Conservation (phyloP, 2,329 filamentous ascomycete species). For the Aspergillus pseudonomiae region DNA sequence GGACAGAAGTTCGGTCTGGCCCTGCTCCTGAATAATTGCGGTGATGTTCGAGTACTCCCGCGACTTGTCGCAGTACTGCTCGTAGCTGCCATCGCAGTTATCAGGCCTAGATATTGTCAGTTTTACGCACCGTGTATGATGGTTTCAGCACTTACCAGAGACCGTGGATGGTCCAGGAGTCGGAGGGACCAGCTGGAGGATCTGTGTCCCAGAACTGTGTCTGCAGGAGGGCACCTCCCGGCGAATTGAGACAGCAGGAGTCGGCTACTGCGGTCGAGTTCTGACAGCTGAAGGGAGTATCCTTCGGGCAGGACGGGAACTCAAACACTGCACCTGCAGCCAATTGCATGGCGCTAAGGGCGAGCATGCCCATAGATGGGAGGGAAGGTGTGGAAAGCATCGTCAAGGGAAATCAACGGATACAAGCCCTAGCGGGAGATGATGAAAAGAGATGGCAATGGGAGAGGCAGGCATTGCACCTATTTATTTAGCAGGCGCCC, state of each 20-base stretch:
- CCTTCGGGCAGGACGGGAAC: constrained; percentile 32
- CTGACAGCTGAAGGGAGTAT: constrained; percentile 57
- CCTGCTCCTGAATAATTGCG: constrained; percentile 55
- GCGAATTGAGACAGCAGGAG: constrained; percentile 62
- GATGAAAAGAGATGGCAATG: background rate
- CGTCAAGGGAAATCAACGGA: background rate
- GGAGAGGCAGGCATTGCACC: background rate
- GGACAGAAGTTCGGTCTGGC: constrained; percentile 52
- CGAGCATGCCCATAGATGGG: constrained; percentile 26
- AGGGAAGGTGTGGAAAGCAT: constrained; percentile 25
- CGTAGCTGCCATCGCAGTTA: constrained; percentile 61
- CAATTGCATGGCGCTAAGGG: constrained; percentile 27
- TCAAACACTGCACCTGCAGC: constrained; percentile 25
- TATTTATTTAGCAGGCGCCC: background rate
- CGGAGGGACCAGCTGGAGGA: constrained; percentile 56
- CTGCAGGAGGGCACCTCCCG: constrained; percentile 59
- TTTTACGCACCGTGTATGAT: background rate
- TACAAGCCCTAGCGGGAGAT: background rate
- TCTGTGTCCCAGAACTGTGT: constrained; percentile 65
- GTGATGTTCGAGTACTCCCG: constrained; percentile 62
- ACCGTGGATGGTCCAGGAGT: constrained; percentile 63
- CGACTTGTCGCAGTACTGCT: constrained; percentile 57
- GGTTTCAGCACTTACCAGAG: constrained; percentile 48
- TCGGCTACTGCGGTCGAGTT: constrained; percentile 54
- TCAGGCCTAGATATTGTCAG: constrained; percentile 43